phyloP scores from a whole-genome alignment of 2,329 filamentous ascomycete species.

The Ceratocystiopsis minuta region DNA sequence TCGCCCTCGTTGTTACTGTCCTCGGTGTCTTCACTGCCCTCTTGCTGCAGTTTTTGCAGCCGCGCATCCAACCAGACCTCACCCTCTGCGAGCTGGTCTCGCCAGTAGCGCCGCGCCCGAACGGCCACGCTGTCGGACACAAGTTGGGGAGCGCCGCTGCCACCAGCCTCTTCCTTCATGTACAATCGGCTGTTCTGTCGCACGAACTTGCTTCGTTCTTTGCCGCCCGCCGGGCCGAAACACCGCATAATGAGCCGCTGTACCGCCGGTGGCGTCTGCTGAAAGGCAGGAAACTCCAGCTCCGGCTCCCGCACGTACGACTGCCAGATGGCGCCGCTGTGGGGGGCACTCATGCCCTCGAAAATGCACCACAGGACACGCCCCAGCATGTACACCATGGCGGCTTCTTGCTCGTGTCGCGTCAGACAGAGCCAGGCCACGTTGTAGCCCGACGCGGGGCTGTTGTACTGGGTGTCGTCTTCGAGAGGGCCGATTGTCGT shows the following conservation, averaged over 20 bases:
- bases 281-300: conserved; percentile 36
- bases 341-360: conserved; percentile 39
- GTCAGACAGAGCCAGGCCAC: conserved; percentile 37
- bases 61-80: conserved; percentile 1
- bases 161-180: conserved; percentile 3
- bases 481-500: conserved; percentile 5
- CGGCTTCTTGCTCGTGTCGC: conserved; percentile 32
- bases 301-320: conserved; percentile 38
- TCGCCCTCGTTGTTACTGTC: not conserved
- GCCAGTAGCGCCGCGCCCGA: conserved; percentile 3
- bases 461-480: conserved; percentile 21
- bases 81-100: conserved; percentile 1
- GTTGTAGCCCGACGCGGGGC: conserved; percentile 33
- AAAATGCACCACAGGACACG: conserved; percentile 45
- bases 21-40: not conserved
- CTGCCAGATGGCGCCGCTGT: conserved; percentile 38
- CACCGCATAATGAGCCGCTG: conserved; percentile 7
- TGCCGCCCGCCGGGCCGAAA: conserved; percentile 1
- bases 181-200: conserved; percentile 7
- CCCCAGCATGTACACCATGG: conserved; percentile 45
- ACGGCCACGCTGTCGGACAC: not conserved
- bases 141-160: not conserved
- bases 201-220: conserved; percentile 7
- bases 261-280: conserved; percentile 5
- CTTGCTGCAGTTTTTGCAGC: not conserved